These are phyloP conservation scores for Kodamaea ohmeri DNA, from an alignment of 1,139 yeast genomes.

Conservation along the genomic window DNA sequence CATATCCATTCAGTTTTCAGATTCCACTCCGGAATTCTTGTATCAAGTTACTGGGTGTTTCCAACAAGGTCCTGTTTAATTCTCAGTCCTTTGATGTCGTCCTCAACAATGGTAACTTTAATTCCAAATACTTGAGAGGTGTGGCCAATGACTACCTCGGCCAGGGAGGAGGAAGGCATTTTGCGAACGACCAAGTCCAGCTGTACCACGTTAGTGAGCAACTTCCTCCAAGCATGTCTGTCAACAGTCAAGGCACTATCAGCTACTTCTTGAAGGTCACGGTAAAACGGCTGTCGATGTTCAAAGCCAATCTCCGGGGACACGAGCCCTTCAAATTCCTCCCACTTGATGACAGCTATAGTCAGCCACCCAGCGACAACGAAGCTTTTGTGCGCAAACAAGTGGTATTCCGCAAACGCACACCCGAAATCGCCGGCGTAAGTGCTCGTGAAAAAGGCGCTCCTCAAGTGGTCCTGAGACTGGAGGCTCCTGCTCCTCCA, in stretches of 20 bases:
- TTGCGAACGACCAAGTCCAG: neutral
- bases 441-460: slow-evolving; percentile 11
- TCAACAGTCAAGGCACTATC: slow-evolving; percentile 46
- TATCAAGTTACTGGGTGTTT: slow-evolving; percentile 40
- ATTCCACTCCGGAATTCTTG: slow-evolving; percentile 55
- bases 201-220: slow-evolving; percentile 37
- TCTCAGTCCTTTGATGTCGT: slow-evolving; percentile 30
- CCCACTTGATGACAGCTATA: slow-evolving; percentile 51
- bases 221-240: slow-evolving; percentile 56
- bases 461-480: neutral
- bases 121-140: slow-evolving; percentile 4
- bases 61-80: slow-evolving; percentile 39
- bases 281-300: slow-evolving; percentile 52
- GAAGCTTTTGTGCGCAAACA: slow-evolving; percentile 44
- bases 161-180: slow-evolving; percentile 19
- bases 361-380: slow-evolving; percentile 21
- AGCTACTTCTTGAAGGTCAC: slow-evolving; percentile 59
- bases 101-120: slow-evolving; percentile 38
- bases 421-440: slow-evolving; percentile 47
- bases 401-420: slow-evolving; percentile 34
- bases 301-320: slow-evolving; percentile 49
- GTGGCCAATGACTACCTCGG: slow-evolving; percentile 15
- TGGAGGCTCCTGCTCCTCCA: slow-evolving; percentile 23
- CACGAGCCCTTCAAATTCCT: slow-evolving; percentile 51
- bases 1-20: slow-evolving; percentile 55